Evolutionary conservation across 108 stramenopile species (phyloP), one percentile per base, ranked within the genome.

Genomic region (Discostella pseudostelligera): DNA sequence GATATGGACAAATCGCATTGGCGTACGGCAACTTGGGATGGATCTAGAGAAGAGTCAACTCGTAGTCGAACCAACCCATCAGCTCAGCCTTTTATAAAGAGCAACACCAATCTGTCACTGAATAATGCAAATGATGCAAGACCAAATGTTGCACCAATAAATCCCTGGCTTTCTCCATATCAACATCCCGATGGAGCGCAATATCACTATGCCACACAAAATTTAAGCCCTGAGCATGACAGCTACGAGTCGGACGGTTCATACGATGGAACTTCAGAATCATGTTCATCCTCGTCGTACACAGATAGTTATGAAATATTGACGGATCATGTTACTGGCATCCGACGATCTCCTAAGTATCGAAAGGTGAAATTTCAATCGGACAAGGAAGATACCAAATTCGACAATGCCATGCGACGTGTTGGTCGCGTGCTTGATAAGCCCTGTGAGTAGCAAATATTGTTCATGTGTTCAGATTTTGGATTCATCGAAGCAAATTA

Each of bases 341-440:
- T 13, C 2, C 25, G 26, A 29, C 19, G 61, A 13, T 26, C 56
- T 25, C 12, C 29, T 25, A 45, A 72, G 64, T 72, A 64, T 36
- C 56, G 56, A 59, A 63, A 37, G 26, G 36, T 64, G 21, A 49
- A 62, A 42, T 53, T 28, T 20, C 32, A 29, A 36, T 4, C 42
- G 44, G 42, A 21, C 29, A 56, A 62, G 8, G 19, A 51, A 16
- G 22, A 21, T 10, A 49, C 61, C 28, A 62, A 37, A 39, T 64
- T 72, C 49, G 71, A 72, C 43, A 58, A 50, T 32, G 49, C 40
- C 3, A 65, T 65, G 45, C 56, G 56, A 28, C 62, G 62, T 43
- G 40, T 74, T 17, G 60, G 47, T 16, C 67, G 59, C 29, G 66
- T 56, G 1, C 65, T 74, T 11, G 59, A 74, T 19, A 60, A 49